Evolutionary conservation across 352 stramenopile genomes (phyloP), one percentile per base, ranked within the genome.

Genomic region (Phytopythium boreale): DNA sequence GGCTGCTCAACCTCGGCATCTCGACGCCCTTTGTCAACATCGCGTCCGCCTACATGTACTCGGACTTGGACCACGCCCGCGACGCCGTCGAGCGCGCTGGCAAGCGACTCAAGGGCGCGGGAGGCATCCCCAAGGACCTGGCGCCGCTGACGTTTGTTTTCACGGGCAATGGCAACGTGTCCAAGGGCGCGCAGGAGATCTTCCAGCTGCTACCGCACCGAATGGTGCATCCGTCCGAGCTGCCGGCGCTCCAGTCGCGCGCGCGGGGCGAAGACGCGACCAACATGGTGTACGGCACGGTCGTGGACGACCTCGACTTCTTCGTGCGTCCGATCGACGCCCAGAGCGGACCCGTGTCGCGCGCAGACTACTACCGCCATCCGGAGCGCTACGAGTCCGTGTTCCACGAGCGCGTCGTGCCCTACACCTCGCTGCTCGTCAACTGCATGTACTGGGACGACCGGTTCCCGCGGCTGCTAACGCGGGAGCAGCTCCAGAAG

Each of bases 401-500:
- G 36, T 99, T 99, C 77, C 86, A 97, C 59, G 72, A 97, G 63
- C 87, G 79, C 22, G 76, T 98, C 59, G 82, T 93, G 50, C 94
- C 94, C 7, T 87, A 98, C 67, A 80, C 85, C 58, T 97, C 93
- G 39, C 95, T 98, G 67, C 71, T 99, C 26, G 81, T 98, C 52
- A 98, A 98, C 78, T 93, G 92, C 68, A 98, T 98, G 73, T 99
- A 98, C 77, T 99, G 96, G 96, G 96, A 99, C 61, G 81, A 97
- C 56, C 84, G 92, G 6, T 96, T 95, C 72, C 96, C 96, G 29
- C 79, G 95, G n/a, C 64, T 98, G 26, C 72, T 98, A 49, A 98
- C 93, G 11, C 92, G 95, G 49, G 68, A 97, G 56, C 89, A 98
- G 65, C 85, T 98, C 24, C 75, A 84, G 36, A 64, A 89, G 8